phyloP scores from a whole-genome alignment of 129 eudicot genomes.

The Logfia minima region DNA sequence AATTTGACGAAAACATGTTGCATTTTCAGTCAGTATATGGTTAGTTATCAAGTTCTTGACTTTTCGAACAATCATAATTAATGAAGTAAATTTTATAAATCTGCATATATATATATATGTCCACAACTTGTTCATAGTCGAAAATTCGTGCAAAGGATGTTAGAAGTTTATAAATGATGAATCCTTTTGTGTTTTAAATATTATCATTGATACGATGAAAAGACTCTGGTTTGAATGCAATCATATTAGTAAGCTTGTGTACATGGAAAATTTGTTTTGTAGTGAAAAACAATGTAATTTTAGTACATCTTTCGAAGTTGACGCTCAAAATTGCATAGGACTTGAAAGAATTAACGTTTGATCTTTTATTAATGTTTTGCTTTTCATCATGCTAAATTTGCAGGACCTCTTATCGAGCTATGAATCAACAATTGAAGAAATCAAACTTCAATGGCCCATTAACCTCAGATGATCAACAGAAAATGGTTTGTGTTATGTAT shows the following conservation, averaged over 20 bases:
- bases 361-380: background rate
- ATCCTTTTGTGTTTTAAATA: background rate
- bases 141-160: background rate
- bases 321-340: background rate
- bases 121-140: background rate
- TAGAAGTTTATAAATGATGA: background rate
- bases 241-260: background rate
- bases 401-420: conserved; percentile 20
- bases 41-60: background rate
- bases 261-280: background rate
- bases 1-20: background rate
- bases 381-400: background rate
- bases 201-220: background rate
- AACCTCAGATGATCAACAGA: conserved; percentile 38
- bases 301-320: background rate
- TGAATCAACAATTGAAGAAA: conserved; percentile 33
- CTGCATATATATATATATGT: background rate
- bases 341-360: background rate
- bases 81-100: background rate
- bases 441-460: conserved; percentile 33
- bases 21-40: background rate
- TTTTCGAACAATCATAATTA: background rate
- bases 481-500: conserved; percentile 26
- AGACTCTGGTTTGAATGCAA: background rate
- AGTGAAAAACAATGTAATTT: too few species aligned